Base-by-base conservation (phyloP, 345 rosid species). In the Rhodamnia rubescens region DNA sequence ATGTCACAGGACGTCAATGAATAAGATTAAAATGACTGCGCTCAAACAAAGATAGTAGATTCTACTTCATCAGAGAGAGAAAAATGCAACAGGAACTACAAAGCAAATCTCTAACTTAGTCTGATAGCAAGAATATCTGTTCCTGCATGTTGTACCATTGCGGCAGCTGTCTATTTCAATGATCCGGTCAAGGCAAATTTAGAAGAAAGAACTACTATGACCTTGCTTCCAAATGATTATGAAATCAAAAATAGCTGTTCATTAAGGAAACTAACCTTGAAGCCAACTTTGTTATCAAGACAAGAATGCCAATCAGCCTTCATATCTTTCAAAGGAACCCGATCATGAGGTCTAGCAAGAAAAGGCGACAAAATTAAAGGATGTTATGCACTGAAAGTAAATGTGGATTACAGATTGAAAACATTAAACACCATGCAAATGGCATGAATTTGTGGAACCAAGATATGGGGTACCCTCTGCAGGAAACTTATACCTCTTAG, bases 221-320 rank as follows among this genome's bases (percentile, higher is more conserved):
- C 78, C 24, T 69, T 40, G 13, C 3, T 13, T 54, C 57, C 57
- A 54, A 54, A 3, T 18, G 44, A 36, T 36, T 36, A 69, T 69
- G 26, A 69, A 69, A 36, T 69, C 78, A 69, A 18, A 69, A 11
- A 3, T 69, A 69, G 78, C 47, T 69, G 53, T 53, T 51, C 64
- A 21, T 29, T 36, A 5, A 85, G 81, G 56, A 61, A 80, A 83
- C 87, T 85, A 49, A 96, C 99, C 98, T 97, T 97, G 90, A 97
- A 97, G 36, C 99, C 99, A 54, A 93, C 99, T 94, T 92, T 93
- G 87, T 87, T 97, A 82, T 92, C 94, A 32, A 97, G 95, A 89
- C 99, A 96, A 75, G 99, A 94, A 89, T 92, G 96, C 99, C 99
- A 97, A 89, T 97, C 99, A n/a, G 93, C 93, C 92, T 97, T 97